Evolutionary conservation across 441 rosid species (phyloP).

Genomic region (Bocquillonia castaneifolia): DNA sequence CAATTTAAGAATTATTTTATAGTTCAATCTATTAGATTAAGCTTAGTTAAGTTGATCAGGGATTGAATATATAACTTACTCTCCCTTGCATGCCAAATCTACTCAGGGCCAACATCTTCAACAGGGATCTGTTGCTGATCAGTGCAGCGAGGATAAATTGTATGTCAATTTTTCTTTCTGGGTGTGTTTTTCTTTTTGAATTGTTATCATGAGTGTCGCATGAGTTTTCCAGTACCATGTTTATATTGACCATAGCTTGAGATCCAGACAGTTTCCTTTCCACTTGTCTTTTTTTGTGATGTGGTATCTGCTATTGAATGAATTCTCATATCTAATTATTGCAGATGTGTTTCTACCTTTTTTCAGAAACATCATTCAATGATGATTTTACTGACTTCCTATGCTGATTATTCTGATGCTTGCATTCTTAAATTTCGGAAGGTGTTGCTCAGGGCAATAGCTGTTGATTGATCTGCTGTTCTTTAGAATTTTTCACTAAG

Average conservation of each 20-base stretch:
- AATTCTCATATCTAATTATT: not conserved
- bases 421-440: not conserved
- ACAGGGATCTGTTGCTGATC: conserved; percentile 24
- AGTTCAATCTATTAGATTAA: not conserved
- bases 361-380: not conserved
- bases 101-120: conserved; percentile 27
- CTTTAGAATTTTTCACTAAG: not conserved
- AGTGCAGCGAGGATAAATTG: conserved; percentile 29
- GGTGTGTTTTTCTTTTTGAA: not conserved
- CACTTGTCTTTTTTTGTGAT: not conserved
- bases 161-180: conserved; percentile 24
- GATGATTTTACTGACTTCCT: not conserved
- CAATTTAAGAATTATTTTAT: not conserved
- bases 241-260: not conserved
- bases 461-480: not conserved
- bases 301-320: not conserved
- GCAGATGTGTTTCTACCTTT: not conserved
- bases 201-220: not conserved
- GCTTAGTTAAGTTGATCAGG: not conserved
- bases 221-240: not conserved
- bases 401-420: not conserved
- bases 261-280: not conserved
- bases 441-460: not conserved
- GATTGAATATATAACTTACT: conserved; percentile 6
- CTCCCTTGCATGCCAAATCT: not conserved